phyloP scores from a whole-genome alignment of 108 stramenopile species.

The Fragilaria radians region DNA sequence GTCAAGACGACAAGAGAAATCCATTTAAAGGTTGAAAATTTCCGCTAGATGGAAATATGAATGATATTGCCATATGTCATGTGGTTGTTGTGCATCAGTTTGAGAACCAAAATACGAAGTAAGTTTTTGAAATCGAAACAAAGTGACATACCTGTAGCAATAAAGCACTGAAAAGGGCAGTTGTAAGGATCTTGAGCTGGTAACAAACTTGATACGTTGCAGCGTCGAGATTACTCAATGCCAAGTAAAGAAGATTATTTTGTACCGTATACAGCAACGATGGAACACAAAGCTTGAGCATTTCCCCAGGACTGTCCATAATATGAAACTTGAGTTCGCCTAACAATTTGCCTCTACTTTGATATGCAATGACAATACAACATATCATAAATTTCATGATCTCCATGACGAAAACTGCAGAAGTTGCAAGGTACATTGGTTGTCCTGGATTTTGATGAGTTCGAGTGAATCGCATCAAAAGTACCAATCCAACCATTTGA shows the following conservation, averaged over 20 bases:
- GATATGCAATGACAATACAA: conserved; percentile 48
- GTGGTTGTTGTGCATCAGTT: too few relatives aligned
- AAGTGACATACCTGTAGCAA: conserved; percentile 59
- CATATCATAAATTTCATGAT: conserved; percentile 71
- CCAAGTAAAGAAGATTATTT: conserved; percentile 96
- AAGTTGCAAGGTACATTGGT: conserved; percentile 73
- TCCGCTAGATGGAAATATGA: conserved; percentile 15
- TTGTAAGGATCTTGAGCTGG: conserved; percentile 98
- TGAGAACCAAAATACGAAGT: too few relatives aligned
- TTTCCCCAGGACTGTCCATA: conserved; percentile 62
- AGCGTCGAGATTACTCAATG: conserved; percentile 93
- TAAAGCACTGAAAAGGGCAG: conserved; percentile 91
- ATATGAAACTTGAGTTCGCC: conserved; percentile 33
- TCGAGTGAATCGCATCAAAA: conserved; percentile 73
- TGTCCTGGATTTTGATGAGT: conserved; percentile 41
- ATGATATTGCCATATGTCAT: too few relatives aligned
- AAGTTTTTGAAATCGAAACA: not conserved
- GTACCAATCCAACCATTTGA: conserved; percentile 84
- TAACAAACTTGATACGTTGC: conserved; percentile 97
- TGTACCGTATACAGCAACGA: conserved; percentile 94
- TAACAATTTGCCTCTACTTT: conserved; percentile 23
- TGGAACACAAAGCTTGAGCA: conserved; percentile 92
- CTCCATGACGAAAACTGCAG: conserved; percentile 86
- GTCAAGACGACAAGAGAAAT: conserved; percentile 82
- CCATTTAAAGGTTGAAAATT: conserved; percentile 78